Conservation (phyloP, 2,329 filamentous ascomycete genomes). For the Alternaria burnsii region DNA sequence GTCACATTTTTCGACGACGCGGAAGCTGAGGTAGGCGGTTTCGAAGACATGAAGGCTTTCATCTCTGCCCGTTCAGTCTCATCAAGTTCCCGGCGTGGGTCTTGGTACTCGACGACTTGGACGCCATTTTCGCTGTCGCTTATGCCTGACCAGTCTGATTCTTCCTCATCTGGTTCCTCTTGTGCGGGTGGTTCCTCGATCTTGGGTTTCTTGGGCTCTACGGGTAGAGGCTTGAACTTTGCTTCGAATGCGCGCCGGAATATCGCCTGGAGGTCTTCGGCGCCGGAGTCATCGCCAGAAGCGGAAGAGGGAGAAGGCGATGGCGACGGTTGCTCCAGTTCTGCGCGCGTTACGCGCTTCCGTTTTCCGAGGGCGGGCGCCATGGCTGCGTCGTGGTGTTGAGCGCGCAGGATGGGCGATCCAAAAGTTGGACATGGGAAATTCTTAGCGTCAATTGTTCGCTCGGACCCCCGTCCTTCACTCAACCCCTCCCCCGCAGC, state of each 20-base stretch:
- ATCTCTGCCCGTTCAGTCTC: constrained; percentile 66
- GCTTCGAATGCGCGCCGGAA: constrained; percentile 89
- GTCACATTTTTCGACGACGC: constrained; percentile 23
- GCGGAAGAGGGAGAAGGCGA: constrained; percentile 40
- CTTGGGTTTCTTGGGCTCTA: constrained; percentile 42
- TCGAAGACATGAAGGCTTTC: constrained; percentile 77
- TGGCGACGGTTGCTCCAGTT: constrained; percentile 37
- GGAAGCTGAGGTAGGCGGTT: constrained; percentile 56
- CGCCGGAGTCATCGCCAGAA: constrained; percentile 42
- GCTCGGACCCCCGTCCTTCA: constrained; percentile 33
- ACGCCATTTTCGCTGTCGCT: constrained; percentile 55
- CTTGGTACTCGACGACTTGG: constrained; percentile 55
- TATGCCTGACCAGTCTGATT: constrained; percentile 70
- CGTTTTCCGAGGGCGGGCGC: constrained; percentile 56
- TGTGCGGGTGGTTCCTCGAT: constrained; percentile 36
- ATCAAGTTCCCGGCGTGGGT: constrained; percentile 19
- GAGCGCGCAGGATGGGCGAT: not conserved
- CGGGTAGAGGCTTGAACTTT: constrained; percentile 77
- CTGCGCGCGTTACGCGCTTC: constrained; percentile 52
- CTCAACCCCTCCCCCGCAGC: constrained; percentile 29
- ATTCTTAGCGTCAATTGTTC: constrained; percentile 26
- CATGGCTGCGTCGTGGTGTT: constrained; percentile 31
- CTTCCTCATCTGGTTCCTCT: constrained; percentile 45
- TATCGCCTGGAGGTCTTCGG: constrained; percentile 72
- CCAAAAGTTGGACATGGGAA: constrained; percentile 16